A percentile compares a stretch with the other conserved stretches of the same genome.
These are phyloP conservation scores for Kwoniella shivajii DNA, from an alignment of 1,284 basidiomycete genomes.

Conservation along the genomic window DNA sequence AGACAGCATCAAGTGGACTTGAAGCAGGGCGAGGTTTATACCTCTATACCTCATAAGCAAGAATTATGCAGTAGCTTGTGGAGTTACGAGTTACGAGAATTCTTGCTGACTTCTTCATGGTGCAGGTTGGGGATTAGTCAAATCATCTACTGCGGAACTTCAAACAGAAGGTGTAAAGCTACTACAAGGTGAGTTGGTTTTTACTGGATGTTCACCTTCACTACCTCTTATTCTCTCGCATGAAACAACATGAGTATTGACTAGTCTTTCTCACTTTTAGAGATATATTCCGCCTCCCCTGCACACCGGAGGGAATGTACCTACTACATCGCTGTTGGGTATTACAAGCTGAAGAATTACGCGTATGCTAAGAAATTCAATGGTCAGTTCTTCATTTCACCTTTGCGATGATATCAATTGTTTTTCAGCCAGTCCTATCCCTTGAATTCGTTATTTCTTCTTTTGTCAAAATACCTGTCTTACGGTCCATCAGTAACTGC, in stretches of 20 bases:
- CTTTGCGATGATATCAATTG: no score
- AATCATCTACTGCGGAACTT: slow-evolving; percentile 76
- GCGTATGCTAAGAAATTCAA: slow-evolving; percentile 93
- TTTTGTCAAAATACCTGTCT: no score
- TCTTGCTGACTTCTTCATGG: slow-evolving; percentile 10
- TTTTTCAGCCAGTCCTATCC: no score
- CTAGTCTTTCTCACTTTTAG: slow-evolving; percentile 56
- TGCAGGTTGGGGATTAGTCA: slow-evolving; percentile 87
- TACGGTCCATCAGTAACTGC: no score
- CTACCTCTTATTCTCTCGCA: slow-evolving; percentile 13
- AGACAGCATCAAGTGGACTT: no score
- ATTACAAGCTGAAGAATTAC: slow-evolving; percentile 97
- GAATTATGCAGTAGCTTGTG: no score
- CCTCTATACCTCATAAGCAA: no score
- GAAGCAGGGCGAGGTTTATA: not conserved
- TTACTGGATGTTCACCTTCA: not conserved
- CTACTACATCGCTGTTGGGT: slow-evolving; percentile 94
- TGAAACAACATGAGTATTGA: not conserved
- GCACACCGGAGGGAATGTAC: slow-evolving; percentile 88
- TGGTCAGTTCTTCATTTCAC: slow-evolving; percentile 61
- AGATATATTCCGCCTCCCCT: slow-evolving; percentile 89
- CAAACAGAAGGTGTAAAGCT: slow-evolving; percentile 89
- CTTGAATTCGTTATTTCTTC: no score
- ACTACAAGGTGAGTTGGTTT: slow-evolving; percentile 71
- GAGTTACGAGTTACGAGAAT: not conserved